phyloP scores from a whole-genome alignment of 2,329 filamentous ascomycete species.

The Sporothrix brunneoviolacea region DNA sequence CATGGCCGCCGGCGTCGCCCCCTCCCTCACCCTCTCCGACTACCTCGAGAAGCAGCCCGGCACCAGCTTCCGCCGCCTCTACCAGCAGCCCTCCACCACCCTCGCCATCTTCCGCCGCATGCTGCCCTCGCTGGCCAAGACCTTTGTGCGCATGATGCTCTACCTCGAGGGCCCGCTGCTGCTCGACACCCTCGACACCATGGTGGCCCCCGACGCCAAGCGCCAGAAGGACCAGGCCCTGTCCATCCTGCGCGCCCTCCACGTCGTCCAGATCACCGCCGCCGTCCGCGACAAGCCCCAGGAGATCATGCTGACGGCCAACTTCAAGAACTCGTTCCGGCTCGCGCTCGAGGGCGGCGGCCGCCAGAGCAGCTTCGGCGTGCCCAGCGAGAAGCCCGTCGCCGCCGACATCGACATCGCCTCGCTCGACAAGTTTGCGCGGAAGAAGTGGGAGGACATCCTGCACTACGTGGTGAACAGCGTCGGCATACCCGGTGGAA shows the following conservation, averaged over 20 bases:
- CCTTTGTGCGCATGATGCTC: constrained; percentile 88
- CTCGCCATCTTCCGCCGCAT: constrained; percentile 96
- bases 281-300: constrained; percentile 56
- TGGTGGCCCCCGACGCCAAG: constrained; percentile 64
- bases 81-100: constrained; percentile 91
- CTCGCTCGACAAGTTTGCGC: constrained; percentile 78
- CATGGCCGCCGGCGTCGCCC: constrained; percentile 40
- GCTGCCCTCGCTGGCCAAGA: constrained; percentile 90
- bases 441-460: constrained; percentile 90
- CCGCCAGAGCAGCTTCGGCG: constrained; percentile 80
- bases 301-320: constrained; percentile 69
- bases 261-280: constrained; percentile 67
- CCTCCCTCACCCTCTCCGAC: constrained; percentile 63
- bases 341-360: constrained; percentile 84
- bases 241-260: constrained; percentile 73
- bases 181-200: constrained; percentile 73
- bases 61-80: constrained; percentile 83
- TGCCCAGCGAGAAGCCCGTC: constrained; percentile 63
- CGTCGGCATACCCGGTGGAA: constrained; percentile 45
- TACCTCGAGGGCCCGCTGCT: constrained; percentile 80
- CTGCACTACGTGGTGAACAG: constrained; percentile 89
- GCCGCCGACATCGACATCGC: constrained; percentile 58
- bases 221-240: constrained; percentile 78
- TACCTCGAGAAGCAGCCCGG: constrained; percentile 90
- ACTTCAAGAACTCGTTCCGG: constrained; percentile 77